A percentile compares a stretch with the other conserved stretches of the same genome.
phyloP scores from a whole-genome alignment of 129 eudicot genomes.

The Flaveria bidentis region DNA sequence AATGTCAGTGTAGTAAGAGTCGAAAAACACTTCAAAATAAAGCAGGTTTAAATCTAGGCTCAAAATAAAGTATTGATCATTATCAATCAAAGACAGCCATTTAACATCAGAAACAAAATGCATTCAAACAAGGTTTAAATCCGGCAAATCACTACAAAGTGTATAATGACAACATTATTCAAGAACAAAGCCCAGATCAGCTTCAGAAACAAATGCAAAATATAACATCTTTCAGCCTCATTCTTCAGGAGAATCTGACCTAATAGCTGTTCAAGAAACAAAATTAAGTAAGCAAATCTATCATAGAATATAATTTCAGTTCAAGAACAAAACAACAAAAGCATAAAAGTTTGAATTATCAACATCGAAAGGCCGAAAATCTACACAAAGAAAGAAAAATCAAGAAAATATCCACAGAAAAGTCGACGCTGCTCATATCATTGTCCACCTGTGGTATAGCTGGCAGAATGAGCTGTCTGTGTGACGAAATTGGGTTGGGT shows the following conservation, averaged over 20 bases:
- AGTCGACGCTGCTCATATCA: neutral
- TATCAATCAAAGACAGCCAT: constrained; percentile 1
- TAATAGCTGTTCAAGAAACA: constrained; percentile 47
- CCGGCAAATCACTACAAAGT: constrained; percentile 12
- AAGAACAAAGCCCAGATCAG: constrained; percentile 6
- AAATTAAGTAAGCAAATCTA: constrained; percentile 17
- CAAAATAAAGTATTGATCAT: neutral
- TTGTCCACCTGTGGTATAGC: neutral
- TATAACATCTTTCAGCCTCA: constrained; percentile 33
- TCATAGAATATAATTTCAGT: neutral
- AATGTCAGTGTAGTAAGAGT: too few relatives aligned
- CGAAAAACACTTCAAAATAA: too few relatives aligned
- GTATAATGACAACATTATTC: constrained; percentile 26
- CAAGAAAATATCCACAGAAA: neutral
- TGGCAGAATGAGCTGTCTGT: neutral
- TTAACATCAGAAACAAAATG: neutral
- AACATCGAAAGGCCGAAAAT: constrained; percentile 1
- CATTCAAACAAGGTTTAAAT: constrained; percentile 23
- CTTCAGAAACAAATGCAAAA: constrained; percentile 26
- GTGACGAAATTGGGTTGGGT: neutral
- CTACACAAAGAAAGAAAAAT: neutral
- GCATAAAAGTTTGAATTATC: neutral
- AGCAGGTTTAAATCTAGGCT: too few relatives aligned
- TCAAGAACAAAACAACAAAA: neutral
- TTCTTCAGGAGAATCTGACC: constrained; percentile 59